Evolutionary conservation across 495 filamentous ascomycete species (phyloP).

Genomic region (Penicillium steckii): DNA sequence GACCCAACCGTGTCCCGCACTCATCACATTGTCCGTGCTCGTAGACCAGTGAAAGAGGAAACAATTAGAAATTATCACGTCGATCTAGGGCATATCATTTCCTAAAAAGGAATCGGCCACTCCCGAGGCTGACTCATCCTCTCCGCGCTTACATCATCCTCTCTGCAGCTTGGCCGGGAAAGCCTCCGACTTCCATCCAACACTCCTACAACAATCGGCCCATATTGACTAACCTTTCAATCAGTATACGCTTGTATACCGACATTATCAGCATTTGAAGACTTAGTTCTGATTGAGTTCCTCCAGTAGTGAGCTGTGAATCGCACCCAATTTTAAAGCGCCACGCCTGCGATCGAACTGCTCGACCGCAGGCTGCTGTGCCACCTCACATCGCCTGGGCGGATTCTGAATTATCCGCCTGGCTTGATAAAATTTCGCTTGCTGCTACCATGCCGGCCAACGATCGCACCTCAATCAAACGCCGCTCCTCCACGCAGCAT

Average conservation of each 20-base stretch:
- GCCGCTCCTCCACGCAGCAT: conserved; percentile 68
- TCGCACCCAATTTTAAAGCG: not conserved
- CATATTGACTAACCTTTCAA: no score
- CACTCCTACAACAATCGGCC: not conserved
- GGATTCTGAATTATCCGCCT: not conserved
- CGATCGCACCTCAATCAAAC: conserved; percentile 45
- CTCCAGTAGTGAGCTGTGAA: not conserved
- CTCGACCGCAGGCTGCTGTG: not conserved
- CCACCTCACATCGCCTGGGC: not conserved
- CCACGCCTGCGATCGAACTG: not conserved
- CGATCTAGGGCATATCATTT: not conserved
- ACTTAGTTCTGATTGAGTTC: no score
- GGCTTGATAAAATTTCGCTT: conserved; percentile 1
- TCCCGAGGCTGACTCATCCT: not conserved
- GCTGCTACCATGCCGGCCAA: conserved; percentile 27
- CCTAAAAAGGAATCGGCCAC: not conserved
- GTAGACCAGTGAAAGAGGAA: not conserved
- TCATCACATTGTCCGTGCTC: not conserved
- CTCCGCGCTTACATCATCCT: not conserved
- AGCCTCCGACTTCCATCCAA: not conserved
- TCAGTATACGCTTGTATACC: no score
- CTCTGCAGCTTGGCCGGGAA: not conserved
- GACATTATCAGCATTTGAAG: no score
- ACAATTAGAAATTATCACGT: not conserved
- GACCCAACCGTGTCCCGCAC: no score